Percentiles rank a stretch among this genome's conserved stretches.
Conservation (phyloP, 2,329 filamentous ascomycete species). For the Mariannaea sp. region DNA sequence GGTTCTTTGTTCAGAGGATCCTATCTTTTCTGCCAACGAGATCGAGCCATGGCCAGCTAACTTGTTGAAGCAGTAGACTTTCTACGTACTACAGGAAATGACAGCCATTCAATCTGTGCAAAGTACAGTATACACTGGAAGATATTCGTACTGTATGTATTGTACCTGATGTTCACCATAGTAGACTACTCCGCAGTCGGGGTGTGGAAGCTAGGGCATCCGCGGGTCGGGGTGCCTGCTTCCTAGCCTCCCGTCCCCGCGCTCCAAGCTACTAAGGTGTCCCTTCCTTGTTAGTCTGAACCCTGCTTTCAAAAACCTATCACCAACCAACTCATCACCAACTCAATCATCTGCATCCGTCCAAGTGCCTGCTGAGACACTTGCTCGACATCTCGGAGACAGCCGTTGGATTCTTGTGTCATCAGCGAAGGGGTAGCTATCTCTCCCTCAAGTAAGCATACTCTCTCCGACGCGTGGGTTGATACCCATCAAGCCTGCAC, state of each 20-base stretch:
- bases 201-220: constrained; percentile 1
- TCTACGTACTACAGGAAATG: too few relatives aligned
- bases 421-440: background rate
- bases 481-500: background rate
- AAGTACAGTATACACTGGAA: too few relatives aligned
- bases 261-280: too few relatives aligned
- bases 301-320: background rate
- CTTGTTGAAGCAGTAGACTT: too few relatives aligned
- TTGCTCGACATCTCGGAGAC: too few relatives aligned
- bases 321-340: background rate
- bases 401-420: background rate
- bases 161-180: too few relatives aligned
- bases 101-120: too few relatives aligned
- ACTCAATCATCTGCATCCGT: background rate
- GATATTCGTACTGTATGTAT: too few relatives aligned
- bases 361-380: background rate
- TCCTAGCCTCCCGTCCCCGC: background rate
- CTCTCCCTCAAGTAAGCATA: constrained; percentile 11
- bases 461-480: too few relatives aligned
- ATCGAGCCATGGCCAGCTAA: background rate
- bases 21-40: constrained; percentile 3
- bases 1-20: constrained; percentile 8
- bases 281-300: background rate
- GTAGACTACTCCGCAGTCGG: background rate
- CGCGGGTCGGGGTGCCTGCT: background rate